These are phyloP conservation scores for Geotrichum cucujoidarum DNA, from an alignment of 1,139 yeast genomes.

Conservation along the genomic window DNA sequence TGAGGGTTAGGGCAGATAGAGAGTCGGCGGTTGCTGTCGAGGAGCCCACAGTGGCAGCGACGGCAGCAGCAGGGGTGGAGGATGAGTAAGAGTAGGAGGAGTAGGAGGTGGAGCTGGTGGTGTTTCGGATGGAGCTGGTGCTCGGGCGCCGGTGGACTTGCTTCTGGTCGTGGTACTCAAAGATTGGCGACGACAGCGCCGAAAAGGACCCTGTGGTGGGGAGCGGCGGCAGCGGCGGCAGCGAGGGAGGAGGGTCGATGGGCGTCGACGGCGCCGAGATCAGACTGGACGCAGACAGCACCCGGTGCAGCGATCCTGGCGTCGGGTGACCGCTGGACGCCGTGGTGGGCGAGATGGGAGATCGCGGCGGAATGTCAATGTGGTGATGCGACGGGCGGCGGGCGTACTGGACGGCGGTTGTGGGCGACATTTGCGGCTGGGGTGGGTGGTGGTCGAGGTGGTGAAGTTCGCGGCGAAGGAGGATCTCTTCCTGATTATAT, in stretches of 20 bases:
- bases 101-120: no score
- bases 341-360: constrained; percentile 3
- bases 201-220: constrained; percentile 17
- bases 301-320: background rate
- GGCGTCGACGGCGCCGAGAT: constrained; percentile 1
- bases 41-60: background rate
- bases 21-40: background rate
- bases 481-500: no score
- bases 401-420: no score
- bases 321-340: background rate
- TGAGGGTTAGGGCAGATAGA: background rate
- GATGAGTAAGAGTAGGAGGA: no score
- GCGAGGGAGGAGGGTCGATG: constrained; percentile 20
- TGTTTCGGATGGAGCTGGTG: background rate
- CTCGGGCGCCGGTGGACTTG: background rate
- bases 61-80: background rate
- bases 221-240: constrained; percentile 25
- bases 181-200: background rate
- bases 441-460: no score
- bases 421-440: no score
- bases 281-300: constrained; percentile 2
- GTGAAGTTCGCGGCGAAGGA: no score
- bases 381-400: background rate
- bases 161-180: background rate
- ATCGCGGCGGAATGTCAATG: background rate